Evolutionary conservation across 2,329 filamentous ascomycete genomes (phyloP), one percentile per base, ranked within the genome.

Genomic region (Exophiala sp.): DNA sequence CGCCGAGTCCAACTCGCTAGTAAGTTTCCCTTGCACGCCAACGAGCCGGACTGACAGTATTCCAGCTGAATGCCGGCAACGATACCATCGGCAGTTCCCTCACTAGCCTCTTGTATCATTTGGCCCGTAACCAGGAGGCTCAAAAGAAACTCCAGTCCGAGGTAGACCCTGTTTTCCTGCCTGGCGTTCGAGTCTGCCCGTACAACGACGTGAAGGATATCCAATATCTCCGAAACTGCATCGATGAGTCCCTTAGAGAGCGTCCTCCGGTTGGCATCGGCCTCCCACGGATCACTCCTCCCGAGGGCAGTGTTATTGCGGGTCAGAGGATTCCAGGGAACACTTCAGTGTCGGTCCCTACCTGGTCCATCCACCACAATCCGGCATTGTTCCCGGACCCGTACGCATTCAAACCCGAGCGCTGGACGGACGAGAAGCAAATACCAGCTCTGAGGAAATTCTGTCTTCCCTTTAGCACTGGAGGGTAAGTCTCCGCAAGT

Each of bases 241-340:
- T 72, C 39, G 69, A 72, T 40, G 71, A 74, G 55, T 68, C 70
- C 2, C 63, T 73, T 55, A 71, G 71, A 40, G 65, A 72, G 5
- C 63, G 63, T 12, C 68, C 69, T 12, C 61, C 64, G 8, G 62
- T 62, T 3, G 51, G 55, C 10, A 60, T 58, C 21, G 52, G 56
- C 4, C 60, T 69, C 12, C 62, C 58, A 29, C 63, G 68, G 5
- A 64, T 68, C 52, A 35, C 33, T 5, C 80, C 81, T 0, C 57
- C 59, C 2, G 65, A 67, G 0, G 73, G 73, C 0, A 78, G 75
- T 47, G 63, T 63, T 0, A 58, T 80, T 1, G 67, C 55, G 1
- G 75, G 71, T 0, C 67, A 65, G 5, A 65, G 68, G 2, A 65
- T 85, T 0, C 81, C 81, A 0, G 78, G 74, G 0, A 79, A 78